Evolutionary conservation across 768 basidiomycete genomes (phyloP).

Genomic region (Russula sp.): DNA sequence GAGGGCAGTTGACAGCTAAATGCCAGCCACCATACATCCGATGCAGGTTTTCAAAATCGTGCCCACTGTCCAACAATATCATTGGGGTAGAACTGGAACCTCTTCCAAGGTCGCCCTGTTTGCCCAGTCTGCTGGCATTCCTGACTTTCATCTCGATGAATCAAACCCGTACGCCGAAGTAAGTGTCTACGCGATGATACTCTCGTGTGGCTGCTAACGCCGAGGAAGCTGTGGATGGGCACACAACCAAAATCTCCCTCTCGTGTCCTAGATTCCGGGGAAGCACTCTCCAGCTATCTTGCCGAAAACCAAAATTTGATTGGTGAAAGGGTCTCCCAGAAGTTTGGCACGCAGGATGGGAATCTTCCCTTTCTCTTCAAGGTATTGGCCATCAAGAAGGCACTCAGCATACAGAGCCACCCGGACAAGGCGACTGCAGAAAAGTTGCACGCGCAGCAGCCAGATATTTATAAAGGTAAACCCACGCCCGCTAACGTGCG

Average conservation of each 20-base stretch:
- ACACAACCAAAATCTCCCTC: slow-evolving; percentile 80
- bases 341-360: slow-evolving; percentile 40
- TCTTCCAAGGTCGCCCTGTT: slow-evolving; percentile 85
- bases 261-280: slow-evolving; percentile 35
- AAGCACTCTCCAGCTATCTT: slow-evolving; percentile 52
- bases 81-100: slow-evolving; percentile 87
- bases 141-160: slow-evolving; percentile 63
- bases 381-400: slow-evolving; percentile 82
- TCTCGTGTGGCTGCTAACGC: neutral
- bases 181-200: slow-evolving; percentile 23
- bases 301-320: slow-evolving; percentile 61
- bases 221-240: slow-evolving; percentile 91
- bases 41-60: slow-evolving; percentile 64
- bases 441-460: slow-evolving; percentile 36
- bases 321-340: slow-evolving; percentile 16
- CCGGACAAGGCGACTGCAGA: slow-evolving; percentile 82
- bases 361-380: slow-evolving; percentile 91
- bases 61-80: slow-evolving; percentile 84
- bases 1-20: too few species aligned
- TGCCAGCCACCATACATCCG: neutral
- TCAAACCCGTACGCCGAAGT: slow-evolving; percentile 89
- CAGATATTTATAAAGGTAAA: slow-evolving; percentile 87
- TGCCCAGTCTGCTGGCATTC: slow-evolving; percentile 50
- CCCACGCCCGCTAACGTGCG: neutral
- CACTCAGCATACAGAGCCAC: slow-evolving; percentile 87